phyloP scores from a whole-genome alignment of 208 protist genomes.

The Balamuthia mandrillaris region DNA sequence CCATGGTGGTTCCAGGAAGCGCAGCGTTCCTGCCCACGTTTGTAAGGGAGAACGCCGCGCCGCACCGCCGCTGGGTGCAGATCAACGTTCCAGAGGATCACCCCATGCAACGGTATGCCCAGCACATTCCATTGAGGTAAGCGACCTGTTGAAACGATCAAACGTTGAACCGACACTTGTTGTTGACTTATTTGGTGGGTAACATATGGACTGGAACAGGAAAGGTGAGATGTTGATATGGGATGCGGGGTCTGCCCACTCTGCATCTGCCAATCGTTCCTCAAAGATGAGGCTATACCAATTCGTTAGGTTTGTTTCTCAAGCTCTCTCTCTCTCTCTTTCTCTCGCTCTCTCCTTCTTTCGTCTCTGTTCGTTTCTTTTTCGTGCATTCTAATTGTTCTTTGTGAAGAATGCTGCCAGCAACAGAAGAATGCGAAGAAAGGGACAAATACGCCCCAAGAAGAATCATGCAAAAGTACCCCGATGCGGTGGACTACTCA shows the following conservation, averaged over 20 bases:
- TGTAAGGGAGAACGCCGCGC: not conserved
- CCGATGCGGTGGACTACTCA: not conserved
- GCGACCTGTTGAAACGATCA: too few species aligned
- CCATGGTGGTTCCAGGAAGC: not conserved
- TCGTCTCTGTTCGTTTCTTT: not conserved
- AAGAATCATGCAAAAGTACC: not conserved
- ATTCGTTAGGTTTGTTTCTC: not conserved
- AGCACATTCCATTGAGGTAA: not conserved
- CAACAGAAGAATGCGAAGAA: not conserved
- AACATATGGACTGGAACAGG: not conserved
- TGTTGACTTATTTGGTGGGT: not conserved
- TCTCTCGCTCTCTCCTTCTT: not conserved
- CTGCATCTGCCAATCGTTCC: not conserved
- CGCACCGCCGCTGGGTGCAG: not conserved
- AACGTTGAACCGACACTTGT: not conserved
- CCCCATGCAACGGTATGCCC: not conserved
- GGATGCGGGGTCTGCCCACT: not conserved
- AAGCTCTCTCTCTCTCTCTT: not conserved
- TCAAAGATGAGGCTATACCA: not conserved
- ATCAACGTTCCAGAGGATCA: not conserved
- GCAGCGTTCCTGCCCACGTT: not conserved
- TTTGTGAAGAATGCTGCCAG: not conserved
- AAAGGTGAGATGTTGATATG: not conserved
- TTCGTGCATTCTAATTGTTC: not conserved
- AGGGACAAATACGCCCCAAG: not conserved